Evolutionary conservation across 306 rosid genomes (phyloP).

Genomic region (Mimosa pudica): DNA sequence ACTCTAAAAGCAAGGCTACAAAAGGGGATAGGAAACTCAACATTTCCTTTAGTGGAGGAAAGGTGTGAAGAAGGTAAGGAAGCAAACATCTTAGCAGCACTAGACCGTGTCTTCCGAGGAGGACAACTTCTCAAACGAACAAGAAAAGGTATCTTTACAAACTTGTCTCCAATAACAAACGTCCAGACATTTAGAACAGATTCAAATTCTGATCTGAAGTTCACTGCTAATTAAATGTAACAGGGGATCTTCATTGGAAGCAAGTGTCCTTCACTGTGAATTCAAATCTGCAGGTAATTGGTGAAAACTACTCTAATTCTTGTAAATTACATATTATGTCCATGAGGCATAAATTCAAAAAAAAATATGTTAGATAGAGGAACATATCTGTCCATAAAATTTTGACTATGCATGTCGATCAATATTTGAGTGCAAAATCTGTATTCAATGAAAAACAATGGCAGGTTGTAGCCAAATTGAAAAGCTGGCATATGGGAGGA

Average conservation of each 20-base stretch:
- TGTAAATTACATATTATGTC: not conserved
- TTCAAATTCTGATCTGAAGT: conserved; percentile 14
- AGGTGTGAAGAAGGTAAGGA: conserved; percentile 64
- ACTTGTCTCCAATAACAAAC: conserved; percentile 14
- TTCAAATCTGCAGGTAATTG: conserved; percentile 81
- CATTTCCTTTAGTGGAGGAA: conserved; percentile 60
- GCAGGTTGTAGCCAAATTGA: conserved; percentile 91
- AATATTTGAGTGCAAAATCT: conserved; percentile 11
- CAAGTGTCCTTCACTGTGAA: conserved; percentile 80
- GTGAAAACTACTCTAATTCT: conserved; percentile 22
- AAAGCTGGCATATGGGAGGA: conserved; percentile 92
- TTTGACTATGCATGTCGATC: not conserved
- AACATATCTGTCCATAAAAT: not conserved
- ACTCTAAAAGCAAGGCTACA: conserved; percentile 72
- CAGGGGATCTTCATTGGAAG: conserved; percentile 98
- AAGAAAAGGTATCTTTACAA: conserved; percentile 69
- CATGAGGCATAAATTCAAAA: conserved; percentile 5
- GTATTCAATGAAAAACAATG: conserved; percentile 35
- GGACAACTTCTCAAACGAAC: conserved; percentile 95
- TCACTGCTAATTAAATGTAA: conserved; percentile 34
- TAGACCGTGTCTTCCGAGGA: conserved; percentile 70
- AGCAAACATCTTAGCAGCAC: conserved; percentile 54
- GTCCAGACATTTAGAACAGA: conserved; percentile 15
- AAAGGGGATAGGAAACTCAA: conserved; percentile 63
- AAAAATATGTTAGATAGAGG: not conserved